These are phyloP conservation scores for Phaeophleospora eucalypticola DNA, from an alignment of 2,329 filamentous ascomycete genomes.

Conservation along the genomic window DNA sequence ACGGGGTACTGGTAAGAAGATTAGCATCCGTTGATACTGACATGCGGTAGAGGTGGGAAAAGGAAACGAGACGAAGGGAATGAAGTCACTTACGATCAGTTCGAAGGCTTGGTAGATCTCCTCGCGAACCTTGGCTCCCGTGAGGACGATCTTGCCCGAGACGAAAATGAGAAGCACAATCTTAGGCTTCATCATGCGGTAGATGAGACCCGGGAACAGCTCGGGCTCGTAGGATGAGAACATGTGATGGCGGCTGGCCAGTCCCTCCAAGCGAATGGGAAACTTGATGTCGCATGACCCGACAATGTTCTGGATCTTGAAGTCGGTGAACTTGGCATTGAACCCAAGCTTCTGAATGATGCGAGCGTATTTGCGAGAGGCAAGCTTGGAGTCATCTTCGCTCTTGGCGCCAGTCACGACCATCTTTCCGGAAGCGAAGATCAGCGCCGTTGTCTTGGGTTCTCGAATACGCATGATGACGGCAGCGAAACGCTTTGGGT, in stretches of 20 bases:
- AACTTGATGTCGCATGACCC: slow-evolving; percentile 99
- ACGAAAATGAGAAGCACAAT: slow-evolving; percentile 95
- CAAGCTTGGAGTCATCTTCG: slow-evolving; percentile 95
- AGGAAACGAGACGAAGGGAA: no score
- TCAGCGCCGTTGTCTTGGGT: slow-evolving; percentile 94
- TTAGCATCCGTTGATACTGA: not conserved
- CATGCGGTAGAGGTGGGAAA: no score
- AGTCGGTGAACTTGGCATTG: slow-evolving; percentile 91
- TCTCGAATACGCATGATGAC: slow-evolving; percentile 97
- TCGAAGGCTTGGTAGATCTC: slow-evolving; percentile 97
- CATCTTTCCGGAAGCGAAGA: slow-evolving; percentile 99
- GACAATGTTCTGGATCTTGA: slow-evolving; percentile 99
- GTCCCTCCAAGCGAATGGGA: slow-evolving; percentile 85
- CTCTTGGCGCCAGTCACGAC: slow-evolving; percentile 97
- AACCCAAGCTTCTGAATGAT: slow-evolving; percentile 99
- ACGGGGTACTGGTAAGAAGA: slow-evolving; percentile 4
- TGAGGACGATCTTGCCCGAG: slow-evolving; percentile 95
- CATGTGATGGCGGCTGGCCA: slow-evolving; percentile 96
- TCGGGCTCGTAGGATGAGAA: slow-evolving; percentile 99
- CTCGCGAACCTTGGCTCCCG: slow-evolving; percentile 94
- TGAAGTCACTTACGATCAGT: slow-evolving; percentile 60
- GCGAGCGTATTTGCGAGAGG: slow-evolving; percentile 93
- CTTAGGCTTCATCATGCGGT: slow-evolving; percentile 99
- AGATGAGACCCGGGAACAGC: slow-evolving; percentile 97
- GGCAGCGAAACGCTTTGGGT: slow-evolving; percentile 63